These are phyloP conservation scores for Gossypium laxum DNA, from an alignment of 441 rosid genomes.

Conservation along the genomic window DNA sequence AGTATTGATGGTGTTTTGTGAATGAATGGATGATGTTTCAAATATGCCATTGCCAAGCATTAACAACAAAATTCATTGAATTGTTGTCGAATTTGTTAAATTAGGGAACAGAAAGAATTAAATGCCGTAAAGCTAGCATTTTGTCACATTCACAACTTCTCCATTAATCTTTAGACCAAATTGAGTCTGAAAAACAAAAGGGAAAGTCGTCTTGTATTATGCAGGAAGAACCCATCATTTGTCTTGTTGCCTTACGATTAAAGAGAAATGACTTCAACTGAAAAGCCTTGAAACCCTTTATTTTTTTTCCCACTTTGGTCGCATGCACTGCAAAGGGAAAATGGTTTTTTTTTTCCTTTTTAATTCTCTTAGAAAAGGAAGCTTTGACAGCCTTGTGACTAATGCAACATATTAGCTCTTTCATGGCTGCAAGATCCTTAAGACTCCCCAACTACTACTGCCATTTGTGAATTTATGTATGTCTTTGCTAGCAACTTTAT, in stretches of 20 bases:
- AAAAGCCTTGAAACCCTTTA: conserved; percentile 16
- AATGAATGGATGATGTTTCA: no score
- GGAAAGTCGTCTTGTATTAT: background rate
- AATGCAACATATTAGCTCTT: background rate
- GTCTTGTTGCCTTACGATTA: conserved; percentile 16
- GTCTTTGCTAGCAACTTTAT: no score
- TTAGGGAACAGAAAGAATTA: no score
- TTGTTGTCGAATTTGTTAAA: no score
- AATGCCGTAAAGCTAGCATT: no score
- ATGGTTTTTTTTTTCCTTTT: background rate
- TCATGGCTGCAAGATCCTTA: conserved; percentile 10
- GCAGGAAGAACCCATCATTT: conserved; percentile 1
- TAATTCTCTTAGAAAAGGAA: background rate
- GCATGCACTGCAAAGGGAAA: conserved; percentile 21
- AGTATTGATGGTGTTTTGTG: no score
- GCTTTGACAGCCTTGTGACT: conserved; percentile 2
- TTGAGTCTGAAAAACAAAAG: background rate
- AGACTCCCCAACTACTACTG: conserved; percentile 1
- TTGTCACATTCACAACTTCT: background rate
- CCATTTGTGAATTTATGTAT: no score
- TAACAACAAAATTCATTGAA: no score
- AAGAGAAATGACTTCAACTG: conserved; percentile 8
- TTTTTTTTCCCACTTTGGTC: background rate
- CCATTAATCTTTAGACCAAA: background rate
- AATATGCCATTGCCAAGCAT: no score